phyloP scores from a whole-genome alignment of 495 filamentous ascomycete genomes.

The Rostrohypoxylon terebratum region DNA sequence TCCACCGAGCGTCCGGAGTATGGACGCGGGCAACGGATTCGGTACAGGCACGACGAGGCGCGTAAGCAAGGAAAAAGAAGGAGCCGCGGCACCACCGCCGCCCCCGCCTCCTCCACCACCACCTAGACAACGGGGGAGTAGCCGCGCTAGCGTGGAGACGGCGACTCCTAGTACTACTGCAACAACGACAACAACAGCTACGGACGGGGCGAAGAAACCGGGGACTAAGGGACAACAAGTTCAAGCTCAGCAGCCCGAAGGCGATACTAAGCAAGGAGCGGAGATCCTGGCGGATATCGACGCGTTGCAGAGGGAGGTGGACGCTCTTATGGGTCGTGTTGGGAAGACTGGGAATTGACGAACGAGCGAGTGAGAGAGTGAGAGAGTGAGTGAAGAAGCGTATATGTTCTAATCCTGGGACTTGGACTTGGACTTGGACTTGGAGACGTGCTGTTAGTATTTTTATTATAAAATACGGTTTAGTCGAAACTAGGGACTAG shows the following conservation, averaged over 20 bases:
- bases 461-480: background rate
- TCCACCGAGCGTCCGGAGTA: conserved; percentile 52
- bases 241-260: conserved; percentile 37
- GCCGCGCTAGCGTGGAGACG: conserved; percentile 61
- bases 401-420: background rate
- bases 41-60: conserved; percentile 30
- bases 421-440: background rate
- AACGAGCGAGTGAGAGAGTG: conserved; percentile 4
- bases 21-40: conserved; percentile 50
- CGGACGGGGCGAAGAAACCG: conserved; percentile 35
- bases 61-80: conserved; percentile 46
- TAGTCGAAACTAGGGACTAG: background rate
- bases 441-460: background rate
- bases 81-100: conserved; percentile 58
- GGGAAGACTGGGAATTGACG: conserved; percentile 38
- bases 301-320: conserved; percentile 77
- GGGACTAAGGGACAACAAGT: conserved; percentile 38
- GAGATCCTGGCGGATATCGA: conserved; percentile 76
- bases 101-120: conserved; percentile 75
- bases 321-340: conserved; percentile 72
- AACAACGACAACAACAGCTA: no score
- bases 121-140: conserved; percentile 67
- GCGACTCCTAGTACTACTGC: conserved; percentile 7
- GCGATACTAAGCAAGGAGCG: conserved; percentile 32
- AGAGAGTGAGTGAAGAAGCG: background rate